Base-by-base conservation (phyloP, 768 basidiomycete species). In the Hericium erinaceus region DNA sequence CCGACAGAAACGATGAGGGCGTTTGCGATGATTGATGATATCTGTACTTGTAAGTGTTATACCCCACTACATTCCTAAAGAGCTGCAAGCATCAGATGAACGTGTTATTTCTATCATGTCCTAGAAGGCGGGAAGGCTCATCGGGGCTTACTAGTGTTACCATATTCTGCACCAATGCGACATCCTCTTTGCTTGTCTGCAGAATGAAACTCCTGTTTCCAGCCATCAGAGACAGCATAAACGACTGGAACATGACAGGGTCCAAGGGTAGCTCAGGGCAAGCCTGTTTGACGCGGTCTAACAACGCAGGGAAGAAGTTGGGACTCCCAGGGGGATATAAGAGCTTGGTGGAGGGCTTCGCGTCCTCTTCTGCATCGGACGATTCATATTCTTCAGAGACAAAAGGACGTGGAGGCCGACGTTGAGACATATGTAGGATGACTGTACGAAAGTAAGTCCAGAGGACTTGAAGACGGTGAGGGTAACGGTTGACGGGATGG, bases 141-240 rank as follows among this genome's bases (percentile, higher is more conserved):
- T 44, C 41, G 10, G 13, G 41, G 68, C 74, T 75, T 69, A 89
- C 88, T 70, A 83, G 74, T 52, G 75, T 70, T 12, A 77, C 76
- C 39, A 89, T 72, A 64, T 78, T 83, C 38, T 78, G 75, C 26
- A 87, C 81, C 8, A 82, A 66, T 24, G 74, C 65, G 37, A 89
- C 69, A 58, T 90, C 89, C 56, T 87, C 84, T 60, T 84, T 82
- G 11, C 73, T 74, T 1, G 85, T 80, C 48, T 84, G 77, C 16
- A 91, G 71, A 56, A 91, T 74, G 28, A 90, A 70, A 66, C 88
- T 76, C 60, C 78, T 82, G 62, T 83, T 73, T 1, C 80, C 80
- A 3, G 85, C 76, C 39, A 86, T 71, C 50, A 89, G 73, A 66
- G 80, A 86, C 3, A 85, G 77, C 33, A 89, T 77, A 15, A 89